Evolutionary conservation across 192 early-diverging fungal genomes (phyloP), one percentile per base, ranked within the genome.

Genomic region (Mortierella antarctica): DNA sequence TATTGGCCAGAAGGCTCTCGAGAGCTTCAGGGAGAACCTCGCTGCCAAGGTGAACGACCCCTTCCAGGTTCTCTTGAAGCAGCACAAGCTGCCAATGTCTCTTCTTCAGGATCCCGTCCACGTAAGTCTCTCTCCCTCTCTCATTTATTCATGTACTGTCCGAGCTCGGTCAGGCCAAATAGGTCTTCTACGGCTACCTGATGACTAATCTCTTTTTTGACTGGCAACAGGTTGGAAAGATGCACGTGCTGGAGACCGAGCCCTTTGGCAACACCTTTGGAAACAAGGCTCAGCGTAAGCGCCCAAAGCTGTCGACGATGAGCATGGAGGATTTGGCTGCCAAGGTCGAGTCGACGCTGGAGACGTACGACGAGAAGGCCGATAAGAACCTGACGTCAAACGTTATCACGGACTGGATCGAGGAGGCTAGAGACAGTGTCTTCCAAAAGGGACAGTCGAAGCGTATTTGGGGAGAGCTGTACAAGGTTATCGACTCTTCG

Each of bases 401-500:
- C 85, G 84, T 88, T 74, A 78, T 86, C 81, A 88, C 74, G 46
- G 94, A 94, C 74, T 93, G 85, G 57, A 85, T 85, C 3, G 93
- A 95, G 62, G 92, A 88, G 41, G 90, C 90, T 23, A 88, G 94
- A 70, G 95, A 96, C 77, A 95, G 95, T 76, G 92, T 95, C 68
- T 92, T 99, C 73, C 91, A 89, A 44, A 96, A 96, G 52, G 98
- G 98, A 62, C 95, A 97, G 73, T 97, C 95, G 2, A 96, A 94
- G 82, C 92, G 98, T 78, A 99, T 99, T 65, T 99, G 98, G 98
- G 93, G 93, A 85, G 98, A 99, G 83, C 86, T 99, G 49, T 98
- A 99, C 89, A 99, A 99, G 88, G 96, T 98, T 46, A 92, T 99
- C 55, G 97, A 98, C 84, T 97, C 95, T 15, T 97, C 96, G 0